A percentile compares a stretch with the other conserved stretches of the same genome.
These are phyloP conservation scores for Glycine latifolia DNA, from an alignment of 306 rosid species.

Conservation along the genomic window DNA sequence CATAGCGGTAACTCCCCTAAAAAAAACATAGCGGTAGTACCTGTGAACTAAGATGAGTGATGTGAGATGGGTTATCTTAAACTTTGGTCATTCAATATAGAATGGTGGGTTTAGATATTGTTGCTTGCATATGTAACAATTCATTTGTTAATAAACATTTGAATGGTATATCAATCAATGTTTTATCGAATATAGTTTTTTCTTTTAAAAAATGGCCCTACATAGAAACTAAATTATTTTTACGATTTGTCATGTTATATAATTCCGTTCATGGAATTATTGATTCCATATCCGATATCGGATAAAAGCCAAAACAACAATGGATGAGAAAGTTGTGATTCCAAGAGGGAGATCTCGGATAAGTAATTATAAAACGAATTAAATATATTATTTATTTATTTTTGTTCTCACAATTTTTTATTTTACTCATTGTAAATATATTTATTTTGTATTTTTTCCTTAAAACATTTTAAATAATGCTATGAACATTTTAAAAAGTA, in stretches of 20 bases:
- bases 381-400: too few relatives aligned
- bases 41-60: too few relatives aligned
- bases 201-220: background rate
- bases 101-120: background rate
- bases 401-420: too few relatives aligned
- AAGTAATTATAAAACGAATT: too few relatives aligned
- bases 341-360: background rate
- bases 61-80: too few relatives aligned
- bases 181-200: background rate
- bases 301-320: conserved; percentile 1
- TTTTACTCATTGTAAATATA: too few relatives aligned
- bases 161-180: background rate
- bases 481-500: too few relatives aligned
- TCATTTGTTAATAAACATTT: background rate
- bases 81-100: too few relatives aligned
- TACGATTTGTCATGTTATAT: background rate
- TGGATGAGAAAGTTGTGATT: conserved; percentile 9
- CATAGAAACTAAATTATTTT: background rate
- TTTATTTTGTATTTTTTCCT: too few relatives aligned
- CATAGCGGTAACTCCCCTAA: too few relatives aligned
- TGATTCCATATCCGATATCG: background rate
- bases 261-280: background rate
- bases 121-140: background rate
- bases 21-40: too few relatives aligned
- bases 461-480: too few relatives aligned